A percentile compares a stretch with the other conserved stretches of the same genome.
phyloP scores from a whole-genome alignment of 441 rosid genomes.

The Dalechampia spathulata region DNA sequence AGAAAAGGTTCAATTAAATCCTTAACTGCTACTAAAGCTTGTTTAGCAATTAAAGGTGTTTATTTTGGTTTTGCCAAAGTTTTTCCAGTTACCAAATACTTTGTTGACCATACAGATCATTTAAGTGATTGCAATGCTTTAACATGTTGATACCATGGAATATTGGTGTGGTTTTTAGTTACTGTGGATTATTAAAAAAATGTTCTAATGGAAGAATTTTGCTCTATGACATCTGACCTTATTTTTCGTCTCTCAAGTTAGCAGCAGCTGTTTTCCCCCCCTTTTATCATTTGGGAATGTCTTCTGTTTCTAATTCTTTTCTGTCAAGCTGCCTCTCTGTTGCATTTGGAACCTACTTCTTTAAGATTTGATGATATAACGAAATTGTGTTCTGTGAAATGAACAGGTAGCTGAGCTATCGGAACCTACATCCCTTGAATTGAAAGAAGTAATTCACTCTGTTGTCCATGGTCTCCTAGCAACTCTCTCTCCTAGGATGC shows the following conservation, averaged over 20 bases:
- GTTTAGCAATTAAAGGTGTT: background rate
- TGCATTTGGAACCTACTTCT: background rate
- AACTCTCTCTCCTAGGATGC: slow-evolving; percentile 82
- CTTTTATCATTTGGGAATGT: too few species aligned
- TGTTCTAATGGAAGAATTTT: too few species aligned
- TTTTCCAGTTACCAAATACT: too few species aligned
- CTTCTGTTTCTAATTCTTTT: too few species aligned
- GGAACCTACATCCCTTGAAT: slow-evolving; percentile 68
- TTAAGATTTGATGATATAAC: background rate
- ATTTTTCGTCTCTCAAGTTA: too few species aligned
- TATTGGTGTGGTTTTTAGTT: slow-evolving; percentile 11
- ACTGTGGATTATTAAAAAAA: too few species aligned
- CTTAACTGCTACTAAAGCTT: background rate
- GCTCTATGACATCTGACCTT: too few species aligned
- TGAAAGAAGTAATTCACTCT: slow-evolving; percentile 66
- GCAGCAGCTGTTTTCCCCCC: too few species aligned
- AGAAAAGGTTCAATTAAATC: slow-evolving; percentile 57
- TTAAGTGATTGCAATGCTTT: background rate
- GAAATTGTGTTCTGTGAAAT: slow-evolving; percentile 9
- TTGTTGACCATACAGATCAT: too few species aligned
- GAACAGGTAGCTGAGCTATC: slow-evolving; percentile 88
- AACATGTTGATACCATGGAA: background rate
- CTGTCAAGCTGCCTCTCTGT: slow-evolving; percentile 4
- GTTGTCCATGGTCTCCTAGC: slow-evolving; percentile 92
- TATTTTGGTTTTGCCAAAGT: background rate